Percentiles rank a stretch among this genome's conserved stretches.
These are phyloP conservation scores for Takashimella tepidaria DNA, from an alignment of 1,284 basidiomycete species.

Conservation along the genomic window DNA sequence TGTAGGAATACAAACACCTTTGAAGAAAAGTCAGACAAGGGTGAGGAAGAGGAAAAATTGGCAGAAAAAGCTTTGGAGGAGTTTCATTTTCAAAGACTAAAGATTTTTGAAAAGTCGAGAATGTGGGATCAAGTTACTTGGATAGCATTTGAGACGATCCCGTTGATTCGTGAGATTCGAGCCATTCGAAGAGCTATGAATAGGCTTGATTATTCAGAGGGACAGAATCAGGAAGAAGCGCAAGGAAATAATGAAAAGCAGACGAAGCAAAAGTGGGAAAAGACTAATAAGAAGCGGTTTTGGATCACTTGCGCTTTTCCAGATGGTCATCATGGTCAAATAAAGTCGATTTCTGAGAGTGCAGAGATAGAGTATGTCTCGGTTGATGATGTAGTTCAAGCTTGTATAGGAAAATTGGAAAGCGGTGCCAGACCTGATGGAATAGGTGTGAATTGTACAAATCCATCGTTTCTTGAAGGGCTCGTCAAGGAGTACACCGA, in stretches of 20 bases:
- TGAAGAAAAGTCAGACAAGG: conserved; percentile 1
- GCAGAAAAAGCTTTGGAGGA: conserved; percentile 53
- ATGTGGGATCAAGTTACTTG: conserved; percentile 59
- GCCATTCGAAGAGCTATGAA: conserved; percentile 63
- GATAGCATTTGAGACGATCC: conserved; percentile 75
- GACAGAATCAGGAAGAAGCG: conserved; percentile 25
- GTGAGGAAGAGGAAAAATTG: conserved; percentile 14
- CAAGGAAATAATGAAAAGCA: conserved; percentile 4
- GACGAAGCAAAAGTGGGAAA: conserved; percentile 10
- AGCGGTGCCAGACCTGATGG: conserved; percentile 48
- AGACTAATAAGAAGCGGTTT: conserved; percentile 61
- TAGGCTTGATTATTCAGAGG: no score
- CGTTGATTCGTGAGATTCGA: conserved; percentile 60
- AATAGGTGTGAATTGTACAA: conserved; percentile 69
- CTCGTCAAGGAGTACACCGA: conserved; percentile 40
- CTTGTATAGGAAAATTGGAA: not conserved
- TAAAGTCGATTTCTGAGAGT: no score
- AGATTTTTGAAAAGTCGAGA: conserved; percentile 52
- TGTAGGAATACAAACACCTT: conserved; percentile 12
- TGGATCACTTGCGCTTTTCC: conserved; percentile 73
- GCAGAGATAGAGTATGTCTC: not conserved
- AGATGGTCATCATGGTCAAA: conserved; percentile 53
- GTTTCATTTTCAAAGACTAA: conserved; percentile 65
- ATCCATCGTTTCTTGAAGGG: conserved; percentile 30
- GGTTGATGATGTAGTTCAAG: not conserved